Evolutionary conservation across 257 asterid species (phyloP).

Genomic region (Capsicum chinense): DNA sequence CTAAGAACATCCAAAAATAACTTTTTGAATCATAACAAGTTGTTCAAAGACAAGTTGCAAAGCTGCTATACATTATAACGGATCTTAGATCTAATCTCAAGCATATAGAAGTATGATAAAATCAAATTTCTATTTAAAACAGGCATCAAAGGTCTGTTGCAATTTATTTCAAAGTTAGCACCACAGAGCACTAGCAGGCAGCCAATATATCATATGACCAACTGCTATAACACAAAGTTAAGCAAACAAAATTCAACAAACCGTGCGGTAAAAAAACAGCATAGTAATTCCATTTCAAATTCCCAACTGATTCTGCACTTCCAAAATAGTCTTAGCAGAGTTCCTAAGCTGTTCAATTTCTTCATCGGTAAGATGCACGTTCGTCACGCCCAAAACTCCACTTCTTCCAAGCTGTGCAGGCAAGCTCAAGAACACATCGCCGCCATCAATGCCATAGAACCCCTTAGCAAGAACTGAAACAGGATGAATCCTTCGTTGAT

Average conservation of each 20-base stretch:
- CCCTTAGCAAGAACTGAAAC: slow-evolving; percentile 84
- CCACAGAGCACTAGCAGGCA: background rate
- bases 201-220: background rate
- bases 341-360: slow-evolving; percentile 64
- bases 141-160: background rate
- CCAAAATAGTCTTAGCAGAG: slow-evolving; percentile 71
- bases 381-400: slow-evolving; percentile 79
- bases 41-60: background rate
- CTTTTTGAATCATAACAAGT: background rate
- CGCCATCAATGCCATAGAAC: slow-evolving; percentile 61
- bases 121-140: background rate
- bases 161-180: background rate
- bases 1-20: background rate
- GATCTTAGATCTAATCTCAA: background rate
- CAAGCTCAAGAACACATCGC: slow-evolving; percentile 80
- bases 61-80: too few relatives aligned
- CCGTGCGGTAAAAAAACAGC: background rate
- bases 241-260: background rate
- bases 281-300: slow-evolving; percentile 40
- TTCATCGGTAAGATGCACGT: slow-evolving; percentile 73
- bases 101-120: background rate
- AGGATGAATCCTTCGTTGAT: slow-evolving; percentile 82
- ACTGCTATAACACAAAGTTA: background rate
- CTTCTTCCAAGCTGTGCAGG: slow-evolving; percentile 77
- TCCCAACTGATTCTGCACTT: slow-evolving; percentile 70